Evolutionary conservation across 768 basidiomycete species (phyloP).

Genomic region (Phylloporus rhodoxanthus): DNA sequence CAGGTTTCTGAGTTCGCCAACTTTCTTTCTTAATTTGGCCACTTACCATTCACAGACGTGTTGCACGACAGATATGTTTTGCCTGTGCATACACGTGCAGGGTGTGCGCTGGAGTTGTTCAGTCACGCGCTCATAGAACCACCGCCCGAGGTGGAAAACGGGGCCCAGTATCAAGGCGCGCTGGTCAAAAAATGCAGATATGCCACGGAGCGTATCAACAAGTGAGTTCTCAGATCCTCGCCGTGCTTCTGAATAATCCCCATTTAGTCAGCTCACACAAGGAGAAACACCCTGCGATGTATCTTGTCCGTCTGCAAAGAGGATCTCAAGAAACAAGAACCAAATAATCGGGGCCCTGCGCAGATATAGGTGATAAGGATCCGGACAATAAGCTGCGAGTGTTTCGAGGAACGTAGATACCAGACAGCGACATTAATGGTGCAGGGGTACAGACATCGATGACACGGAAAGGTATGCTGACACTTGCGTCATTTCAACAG

Average conservation of each 20-base stretch:
- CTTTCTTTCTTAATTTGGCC: slow-evolving; percentile 1
- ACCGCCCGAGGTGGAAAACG: neutral
- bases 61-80: neutral
- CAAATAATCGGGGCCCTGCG: slow-evolving; percentile 5
- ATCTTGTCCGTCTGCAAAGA: slow-evolving; percentile 5
- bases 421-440: slow-evolving; percentile 22
- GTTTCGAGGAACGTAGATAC: slow-evolving; percentile 14
- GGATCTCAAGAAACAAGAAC: slow-evolving; percentile 1
- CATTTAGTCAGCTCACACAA: slow-evolving; percentile 7
- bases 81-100: neutral
- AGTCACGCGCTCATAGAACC: neutral
- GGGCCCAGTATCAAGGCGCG: neutral
- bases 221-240: neutral
- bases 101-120: neutral
- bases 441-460: slow-evolving; percentile 22
- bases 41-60: slow-evolving; percentile 10
- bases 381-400: slow-evolving; percentile 13
- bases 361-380: slow-evolving; percentile 10
- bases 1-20: neutral
- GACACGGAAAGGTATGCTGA: slow-evolving; percentile 25
- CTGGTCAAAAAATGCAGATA: neutral
- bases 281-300: slow-evolving; percentile 2
- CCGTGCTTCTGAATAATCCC: neutral
- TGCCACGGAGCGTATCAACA: neutral
- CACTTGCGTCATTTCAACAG: slow-evolving; percentile 52